Evolutionary conservation across 306 rosid genomes (phyloP), one percentile per base, ranked within the genome.

Genomic region (Purshia tridentata): DNA sequence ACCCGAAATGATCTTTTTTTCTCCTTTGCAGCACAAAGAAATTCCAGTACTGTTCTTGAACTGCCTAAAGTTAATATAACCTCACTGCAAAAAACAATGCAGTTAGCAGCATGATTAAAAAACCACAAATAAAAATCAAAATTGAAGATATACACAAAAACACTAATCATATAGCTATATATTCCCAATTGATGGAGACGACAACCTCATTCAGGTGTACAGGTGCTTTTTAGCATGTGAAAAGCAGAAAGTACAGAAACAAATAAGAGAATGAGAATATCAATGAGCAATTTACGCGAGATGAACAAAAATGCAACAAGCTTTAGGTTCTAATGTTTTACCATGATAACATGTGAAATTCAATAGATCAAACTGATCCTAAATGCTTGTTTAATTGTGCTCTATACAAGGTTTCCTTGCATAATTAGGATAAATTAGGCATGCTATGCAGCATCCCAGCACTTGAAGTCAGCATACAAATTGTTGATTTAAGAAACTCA

Each of bases 11-110:
- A 90, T 88, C 99, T 88, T 77, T 88, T 88, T 73, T 92, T 95
- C 81, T 92, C 99, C 83, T 90, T 95, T 9, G 99, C 99, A 64
- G 96, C 98, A 78, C 84, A 87, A 29, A 95, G 93, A 88, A 95
- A 95, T 78, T 95, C 99, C 78, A 95, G 82, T 51, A 95, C 98
- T 47, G 99, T 95, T 89, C 85, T 90, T 76, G 99, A 95, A 86
- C 98, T 92, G 23, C 99, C 99, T 37, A 95, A 83, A 37, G 99
- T 95, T 68, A 95, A 88, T 80, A 95, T 95, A 58, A 95, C 98
- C 89, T 90, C 99, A 72, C 99, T 95, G 89, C 66, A 80, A 89
- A 77, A 16, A 54, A 60, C 56, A 65, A 15, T 9, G 71, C 72
- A 80, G 76, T 57, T 53, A 60, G 63, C 76, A 44, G 15, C 74